Evolutionary conservation across 2,329 filamentous ascomycete genomes (phyloP), one percentile per base, ranked within the genome.

Genomic region (Ophiostoma ips): DNA sequence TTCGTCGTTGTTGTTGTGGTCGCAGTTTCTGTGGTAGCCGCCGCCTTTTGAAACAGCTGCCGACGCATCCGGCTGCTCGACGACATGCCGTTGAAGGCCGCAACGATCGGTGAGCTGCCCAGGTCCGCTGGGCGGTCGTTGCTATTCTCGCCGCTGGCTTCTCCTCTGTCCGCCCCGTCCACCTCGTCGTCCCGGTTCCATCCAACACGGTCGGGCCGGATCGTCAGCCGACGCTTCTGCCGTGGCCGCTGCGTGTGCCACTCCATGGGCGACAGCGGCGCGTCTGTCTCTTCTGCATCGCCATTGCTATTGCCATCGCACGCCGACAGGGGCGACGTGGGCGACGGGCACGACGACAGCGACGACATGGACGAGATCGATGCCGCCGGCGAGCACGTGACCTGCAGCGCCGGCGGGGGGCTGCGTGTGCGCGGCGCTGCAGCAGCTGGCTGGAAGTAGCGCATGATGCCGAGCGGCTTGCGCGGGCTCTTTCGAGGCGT

Each of bases 381-480:
- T 2, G 21, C 18, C 5, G 49, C 33, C 0, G 53, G 36, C 11
- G 34, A 50, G 35, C 45, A 45, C 7, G 37, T 10, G 1, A 38
- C 28, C 5, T 45, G 33, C 5, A 36, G 31, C 11, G 43, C 21
- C 21, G 49, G 35, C 15, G 50, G 12, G 4, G 47, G 48, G 7
- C 33, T 28, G 21, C 48, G 41, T 3, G 46, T 35, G 9, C 43
- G 47, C 3, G 49, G 50, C 16, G 45, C 19, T 2, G 51, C 51
- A 8, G 47, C 18, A 1, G 52, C 51, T 0, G 55, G 55, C 44
- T 57, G 55, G 10, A 57, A 57, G 36, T 57, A 57, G 3, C 55
- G 54, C 51, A 57, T 15, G 19, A 57, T 55, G 30, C 55, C 54
- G 2, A 50, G 11, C 7, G 45, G 30, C 5, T 50, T 50, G 4